Evolutionary conservation across 2,329 filamentous ascomycete species (phyloP), one percentile per base, ranked within the genome.

Genomic region (Dichotomopilus funicola): DNA sequence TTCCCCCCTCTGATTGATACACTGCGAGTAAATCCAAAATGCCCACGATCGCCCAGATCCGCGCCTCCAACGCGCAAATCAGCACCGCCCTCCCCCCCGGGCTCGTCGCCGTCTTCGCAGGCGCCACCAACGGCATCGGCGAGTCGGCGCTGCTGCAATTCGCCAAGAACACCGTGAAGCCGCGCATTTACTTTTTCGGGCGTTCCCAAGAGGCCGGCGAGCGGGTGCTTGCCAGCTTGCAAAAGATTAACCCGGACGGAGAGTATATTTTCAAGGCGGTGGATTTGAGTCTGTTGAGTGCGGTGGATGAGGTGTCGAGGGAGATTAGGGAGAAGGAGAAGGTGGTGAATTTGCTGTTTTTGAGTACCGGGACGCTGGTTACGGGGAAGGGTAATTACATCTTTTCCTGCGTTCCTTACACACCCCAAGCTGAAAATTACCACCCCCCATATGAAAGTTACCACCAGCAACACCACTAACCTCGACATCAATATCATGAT

Each of bases 101-200:
- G 36, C 87, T 90, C 51, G 77, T 81, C 1, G 82, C 92, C 50
- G 91, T 92, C 1, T 94, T 96, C 65, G 74, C 83, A 33, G 89
- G 86, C 46, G 96, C 96, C 68, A 87, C 96, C 53, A 75, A 85
- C n/a, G 91, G 91, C 44, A 68, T 70, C 49, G 67, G 68, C 8
- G 51, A 57, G 38, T 53, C 60, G 3, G 66, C 67, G 1, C 53
- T 70, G 2, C 54, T 60, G 43, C 55, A 60, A 13, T 55, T 68
- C 53, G 62, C 59, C 5, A 55, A 48, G 56, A 37, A 60, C 60
- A 54, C 36, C 59, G 42, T 36, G 35, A 44, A 12, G 42, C 57
- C 27, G 44, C 61, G 33, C 58, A 64, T 66, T 34, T 66, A 66
- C 48, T 42, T 66, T 12, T 42, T 63, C 1, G 65, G 65, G 5